Evolutionary conservation across 75 land plant genomes (phyloP).

Genomic region (Pinus albicaulis): DNA sequence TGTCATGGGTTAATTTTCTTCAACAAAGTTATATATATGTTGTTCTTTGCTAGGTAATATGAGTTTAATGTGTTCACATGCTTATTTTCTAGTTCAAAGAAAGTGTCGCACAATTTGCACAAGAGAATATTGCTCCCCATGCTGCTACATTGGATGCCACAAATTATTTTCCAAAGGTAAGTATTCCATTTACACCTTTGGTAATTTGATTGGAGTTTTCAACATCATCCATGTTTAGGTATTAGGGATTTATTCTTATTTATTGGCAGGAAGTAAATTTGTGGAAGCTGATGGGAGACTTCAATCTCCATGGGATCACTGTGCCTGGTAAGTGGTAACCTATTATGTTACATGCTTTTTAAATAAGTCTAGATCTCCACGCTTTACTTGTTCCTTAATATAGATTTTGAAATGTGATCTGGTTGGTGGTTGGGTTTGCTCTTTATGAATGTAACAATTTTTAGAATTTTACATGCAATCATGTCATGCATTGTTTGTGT

Average conservation of each 20-base stretch:
- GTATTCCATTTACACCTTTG: not conserved
- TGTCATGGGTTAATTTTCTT: not conserved
- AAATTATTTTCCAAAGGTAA: conserved; percentile 89
- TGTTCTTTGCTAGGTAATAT: not conserved
- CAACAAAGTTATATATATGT: not conserved
- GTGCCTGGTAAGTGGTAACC: conserved; percentile 96
- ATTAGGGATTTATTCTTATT: not conserved
- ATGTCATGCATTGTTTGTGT: too few species aligned
- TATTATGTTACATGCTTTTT: not conserved
- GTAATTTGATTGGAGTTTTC: conserved; percentile 4
- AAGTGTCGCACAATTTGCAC: conserved; percentile 91
- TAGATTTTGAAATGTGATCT: not conserved
- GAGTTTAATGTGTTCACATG: not conserved
- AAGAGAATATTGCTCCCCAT: conserved; percentile 93
- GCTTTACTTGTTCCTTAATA: not conserved
- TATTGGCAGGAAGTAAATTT: conserved; percentile 75
- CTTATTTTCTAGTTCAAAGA: conserved; percentile 76
- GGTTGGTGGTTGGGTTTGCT: not conserved
- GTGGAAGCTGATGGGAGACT: conserved; percentile 99
- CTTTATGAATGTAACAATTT: not conserved
- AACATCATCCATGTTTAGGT: not conserved
- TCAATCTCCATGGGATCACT: conserved; percentile 94
- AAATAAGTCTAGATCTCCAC: not conserved
- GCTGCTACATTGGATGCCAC: conserved; percentile 81
- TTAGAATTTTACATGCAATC: not conserved